A percentile compares a stretch with the other conserved stretches of the same genome.
Conservation (phyloP, 2,329 filamentous ascomycete genomes). For the Bipolaris oryzae region DNA sequence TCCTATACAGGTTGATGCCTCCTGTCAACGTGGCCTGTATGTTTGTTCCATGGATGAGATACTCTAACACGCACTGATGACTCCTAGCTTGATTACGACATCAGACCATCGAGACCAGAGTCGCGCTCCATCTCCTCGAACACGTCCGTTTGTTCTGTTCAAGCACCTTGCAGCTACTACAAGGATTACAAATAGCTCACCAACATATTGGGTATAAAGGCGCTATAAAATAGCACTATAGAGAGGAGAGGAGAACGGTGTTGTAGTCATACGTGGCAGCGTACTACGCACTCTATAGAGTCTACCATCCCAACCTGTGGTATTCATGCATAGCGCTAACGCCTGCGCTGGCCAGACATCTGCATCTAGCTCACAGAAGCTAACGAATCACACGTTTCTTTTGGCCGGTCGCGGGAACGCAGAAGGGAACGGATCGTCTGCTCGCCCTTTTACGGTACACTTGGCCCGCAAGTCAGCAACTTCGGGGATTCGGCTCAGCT, state of each 20-base stretch:
- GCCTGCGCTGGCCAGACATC: slow-evolving; percentile 1
- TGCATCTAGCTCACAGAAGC: slow-evolving; percentile 7
- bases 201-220: not conserved
- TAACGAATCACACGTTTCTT: slow-evolving; percentile 1
- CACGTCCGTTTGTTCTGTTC: not conserved
- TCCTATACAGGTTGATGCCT: not conserved
- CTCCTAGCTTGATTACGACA: not conserved
- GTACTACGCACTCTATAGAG: not conserved
- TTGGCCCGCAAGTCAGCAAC: not conserved
- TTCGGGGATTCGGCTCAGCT: not conserved
- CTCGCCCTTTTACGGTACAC: not conserved
- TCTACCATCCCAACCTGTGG: not conserved
- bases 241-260: not conserved
- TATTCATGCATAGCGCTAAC: slow-evolving; percentile 7
- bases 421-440: not conserved
- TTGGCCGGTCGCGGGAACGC: not conserved
- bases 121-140: not conserved
- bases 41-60: not conserved
- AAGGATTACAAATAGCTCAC: not conserved
- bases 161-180: not conserved
- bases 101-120: not conserved
- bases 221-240: not conserved
- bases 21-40: not conserved
- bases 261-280: not conserved
- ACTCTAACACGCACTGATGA: not conserved